Base-by-base conservation (phyloP, 2,329 filamentous ascomycete species). In the Neoascochyta sp. region DNA sequence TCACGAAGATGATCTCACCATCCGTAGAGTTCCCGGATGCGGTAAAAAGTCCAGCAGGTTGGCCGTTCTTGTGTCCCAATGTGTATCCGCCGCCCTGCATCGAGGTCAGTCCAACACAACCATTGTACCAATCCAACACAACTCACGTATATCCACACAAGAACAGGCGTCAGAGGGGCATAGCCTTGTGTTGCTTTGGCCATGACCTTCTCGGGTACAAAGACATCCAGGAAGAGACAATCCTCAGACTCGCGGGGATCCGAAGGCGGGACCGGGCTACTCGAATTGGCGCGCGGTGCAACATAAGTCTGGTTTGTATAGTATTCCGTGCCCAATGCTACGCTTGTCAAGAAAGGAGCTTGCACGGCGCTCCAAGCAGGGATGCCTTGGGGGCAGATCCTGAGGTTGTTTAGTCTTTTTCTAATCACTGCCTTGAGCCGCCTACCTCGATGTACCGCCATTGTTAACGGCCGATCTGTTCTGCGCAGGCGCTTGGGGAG, bases 81-180 rank as follows among this genome's bases (percentile, higher is more conserved):
- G 57, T 58, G 30, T 71, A 74, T 7, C 69, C n/a, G n/a, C n/a
- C n/a, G n/a, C n/a, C n/a, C n/a, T n/a, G n/a, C 34, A 27, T 36
- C n/a, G 5, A 5, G 6, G 16, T 16, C 17, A 30, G 20, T 23
- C 17, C 15, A 7, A 12, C 13, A 25, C 26, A 19, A 36, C 34
- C 35, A 1, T 29, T 38, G 15, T 38, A 38, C n/a, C n/a, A n/a
- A n/a, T n/a, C n/a, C n/a, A n/a, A 20, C 18, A 8, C 36, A 30
- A 11, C 35, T 70, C 9, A 71, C 71, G 41, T 73, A 70, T 21
- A 75, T 69, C 65, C 65, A 73, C 4, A 74, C 65, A 2, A 74
- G 37, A 0, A 75, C 70, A 0, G 70, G 64, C 53, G 57, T 46
- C n/a, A n/a, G n/a, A n/a, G n/a, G n/a, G 22, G 40, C 57, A 13